phyloP scores from a whole-genome alignment of 2,329 filamentous ascomycete species.

The Emmonsiellopsis sp. region DNA sequence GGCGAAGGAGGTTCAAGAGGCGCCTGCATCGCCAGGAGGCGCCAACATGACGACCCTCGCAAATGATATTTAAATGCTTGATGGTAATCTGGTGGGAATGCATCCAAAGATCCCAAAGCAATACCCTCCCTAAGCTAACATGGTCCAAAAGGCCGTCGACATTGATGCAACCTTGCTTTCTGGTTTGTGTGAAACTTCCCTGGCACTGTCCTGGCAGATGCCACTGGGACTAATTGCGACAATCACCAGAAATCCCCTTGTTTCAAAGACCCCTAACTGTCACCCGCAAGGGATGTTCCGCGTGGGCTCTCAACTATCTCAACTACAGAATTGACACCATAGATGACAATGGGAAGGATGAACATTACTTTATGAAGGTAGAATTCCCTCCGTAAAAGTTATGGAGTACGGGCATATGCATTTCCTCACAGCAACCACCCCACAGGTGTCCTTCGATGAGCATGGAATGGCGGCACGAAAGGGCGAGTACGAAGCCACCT shows the following conservation, averaged over 20 bases:
- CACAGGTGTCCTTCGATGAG: slow-evolving; percentile 3
- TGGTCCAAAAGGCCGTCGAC: background rate
- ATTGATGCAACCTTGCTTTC: background rate
- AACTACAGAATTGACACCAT: slow-evolving; percentile 16
- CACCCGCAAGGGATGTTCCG: slow-evolving; percentile 14
- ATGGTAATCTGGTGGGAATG: background rate
- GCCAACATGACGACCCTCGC: background rate
- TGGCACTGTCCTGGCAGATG: background rate
- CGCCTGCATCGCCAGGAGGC: background rate
- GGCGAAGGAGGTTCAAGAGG: no score
- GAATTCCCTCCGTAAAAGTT: background rate
- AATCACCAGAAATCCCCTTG: slow-evolving; percentile 2
- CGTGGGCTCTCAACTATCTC: slow-evolving; percentile 18
- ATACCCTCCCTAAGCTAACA: background rate
- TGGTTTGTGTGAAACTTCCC: background rate
- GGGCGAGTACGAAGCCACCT: slow-evolving; percentile 24
- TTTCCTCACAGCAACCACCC: background rate
- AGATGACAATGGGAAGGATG: slow-evolving; percentile 13
- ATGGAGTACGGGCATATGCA: background rate
- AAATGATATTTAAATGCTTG: background rate
- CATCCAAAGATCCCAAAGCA: background rate
- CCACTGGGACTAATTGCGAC: background rate
- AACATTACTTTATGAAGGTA: slow-evolving; percentile 24
- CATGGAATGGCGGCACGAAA: slow-evolving; percentile 11
- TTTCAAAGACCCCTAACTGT: slow-evolving; percentile 8